Percentiles rank a stretch among this genome's conserved stretches.
phyloP scores from a whole-genome alignment of 2,329 filamentous ascomycete genomes.

The Pyrenophora tritici-repentis region DNA sequence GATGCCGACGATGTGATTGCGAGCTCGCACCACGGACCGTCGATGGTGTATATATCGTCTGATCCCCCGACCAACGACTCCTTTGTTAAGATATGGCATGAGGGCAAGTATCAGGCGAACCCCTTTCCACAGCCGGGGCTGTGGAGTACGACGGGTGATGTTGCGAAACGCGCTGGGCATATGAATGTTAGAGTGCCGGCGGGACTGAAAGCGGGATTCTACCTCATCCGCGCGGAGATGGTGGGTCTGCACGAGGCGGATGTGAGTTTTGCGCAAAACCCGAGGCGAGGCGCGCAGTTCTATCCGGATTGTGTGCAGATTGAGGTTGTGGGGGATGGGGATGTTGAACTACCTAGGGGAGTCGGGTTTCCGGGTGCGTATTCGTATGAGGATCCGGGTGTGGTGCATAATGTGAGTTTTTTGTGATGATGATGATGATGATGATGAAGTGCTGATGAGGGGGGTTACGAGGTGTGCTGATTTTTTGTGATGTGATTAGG shows the following conservation, averaged over 20 bases:
- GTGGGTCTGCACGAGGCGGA: conserved; percentile 51
- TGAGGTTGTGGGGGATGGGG: conserved; percentile 42
- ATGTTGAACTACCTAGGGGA: conserved; percentile 37
- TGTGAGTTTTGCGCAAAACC: conserved; percentile 34
- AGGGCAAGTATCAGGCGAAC: conserved; percentile 42
- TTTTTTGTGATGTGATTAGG: conserved; percentile 10
- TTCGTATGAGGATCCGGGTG: conserved; percentile 42
- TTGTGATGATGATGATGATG: no score
- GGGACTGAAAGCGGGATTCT: conserved; percentile 46
- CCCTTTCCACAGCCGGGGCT: conserved; percentile 44
- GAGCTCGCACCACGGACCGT: conserved; percentile 38
- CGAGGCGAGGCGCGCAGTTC: conserved; percentile 45
- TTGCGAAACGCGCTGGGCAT: conserved; percentile 28
- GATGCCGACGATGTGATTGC: conserved; percentile 43
- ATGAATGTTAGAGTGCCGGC: conserved; percentile 43
- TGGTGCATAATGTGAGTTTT: conserved; percentile 43
- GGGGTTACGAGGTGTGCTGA: not conserved
- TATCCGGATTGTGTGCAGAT: conserved; percentile 52
- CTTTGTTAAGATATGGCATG: conserved; percentile 50
- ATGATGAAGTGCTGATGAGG: not conserved
- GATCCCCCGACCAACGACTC: conserved; percentile 46
- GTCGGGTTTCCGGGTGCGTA: conserved; percentile 55
- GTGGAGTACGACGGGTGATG: conserved; percentile 37
- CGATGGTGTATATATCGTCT: conserved; percentile 49
- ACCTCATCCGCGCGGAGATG: conserved; percentile 51